Conservation (phyloP, 208 protist species). For the Wallacemonas rigidus region DNA sequence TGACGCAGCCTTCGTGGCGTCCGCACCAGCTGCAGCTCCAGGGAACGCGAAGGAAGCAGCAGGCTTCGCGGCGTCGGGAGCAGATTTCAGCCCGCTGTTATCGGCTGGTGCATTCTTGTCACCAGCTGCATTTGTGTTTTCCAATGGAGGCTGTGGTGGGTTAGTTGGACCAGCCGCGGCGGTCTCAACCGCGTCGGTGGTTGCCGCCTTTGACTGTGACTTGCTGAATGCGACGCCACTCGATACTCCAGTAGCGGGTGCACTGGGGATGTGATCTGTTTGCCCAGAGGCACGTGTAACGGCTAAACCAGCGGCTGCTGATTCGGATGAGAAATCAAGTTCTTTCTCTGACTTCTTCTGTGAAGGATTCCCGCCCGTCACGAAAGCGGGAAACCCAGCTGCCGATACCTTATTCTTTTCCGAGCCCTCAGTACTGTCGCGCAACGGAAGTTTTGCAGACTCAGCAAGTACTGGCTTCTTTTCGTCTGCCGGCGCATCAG, state of each 20-base stretch:
- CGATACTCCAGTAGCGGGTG: too few species aligned
- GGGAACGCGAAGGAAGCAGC: not conserved
- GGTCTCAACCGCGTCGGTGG: not conserved
- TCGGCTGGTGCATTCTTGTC: too few species aligned
- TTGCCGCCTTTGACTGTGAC: not conserved
- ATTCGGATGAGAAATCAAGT: too few species aligned
- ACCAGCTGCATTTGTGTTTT: too few species aligned
- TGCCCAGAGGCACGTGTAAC: not conserved
- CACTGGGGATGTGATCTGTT: not conserved
- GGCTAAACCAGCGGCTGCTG: too few species aligned
- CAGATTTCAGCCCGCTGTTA: too few species aligned
- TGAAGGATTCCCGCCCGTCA: not conserved
- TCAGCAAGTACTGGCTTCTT: too few species aligned
- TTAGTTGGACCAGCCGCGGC: not conserved
- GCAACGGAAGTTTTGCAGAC: too few species aligned
- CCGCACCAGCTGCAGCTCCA: not conserved
- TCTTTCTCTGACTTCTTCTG: not conserved
- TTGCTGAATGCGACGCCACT: not conserved
- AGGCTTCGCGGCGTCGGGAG: not conserved
- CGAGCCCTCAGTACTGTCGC: not conserved
- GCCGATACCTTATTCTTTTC: not conserved
- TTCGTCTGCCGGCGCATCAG: too few species aligned
- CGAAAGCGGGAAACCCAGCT: not conserved
- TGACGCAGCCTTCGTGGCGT: not conserved
- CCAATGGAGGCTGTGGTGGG: too few species aligned